phyloP scores from a whole-genome alignment of 1,139 yeast species.

The Nadsonia starkeyi-henricii region DNA sequence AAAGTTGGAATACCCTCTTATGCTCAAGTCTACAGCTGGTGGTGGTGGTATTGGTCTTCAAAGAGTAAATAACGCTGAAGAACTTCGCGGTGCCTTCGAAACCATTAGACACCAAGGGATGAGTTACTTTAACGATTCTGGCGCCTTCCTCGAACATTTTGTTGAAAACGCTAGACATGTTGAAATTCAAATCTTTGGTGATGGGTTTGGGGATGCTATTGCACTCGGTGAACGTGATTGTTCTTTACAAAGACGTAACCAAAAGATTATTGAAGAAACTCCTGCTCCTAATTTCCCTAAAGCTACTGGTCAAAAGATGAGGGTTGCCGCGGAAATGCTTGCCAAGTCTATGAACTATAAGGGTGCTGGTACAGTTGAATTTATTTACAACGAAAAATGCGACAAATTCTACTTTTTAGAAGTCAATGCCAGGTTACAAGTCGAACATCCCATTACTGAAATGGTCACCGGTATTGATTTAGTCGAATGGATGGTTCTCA shows the following conservation, averaged over 20 bases:
- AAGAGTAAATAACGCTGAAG: constrained; percentile 70
- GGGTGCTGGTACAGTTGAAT: constrained; percentile 96
- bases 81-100: constrained; percentile 69
- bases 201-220: constrained; percentile 81
- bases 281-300: constrained; percentile 93
- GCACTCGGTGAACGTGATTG: constrained; percentile 97
- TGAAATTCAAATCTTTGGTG: constrained; percentile 93
- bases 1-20: constrained; percentile 71
- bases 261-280: constrained; percentile 90
- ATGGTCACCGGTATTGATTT: constrained; percentile 86
- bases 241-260: constrained; percentile 92
- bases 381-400: constrained; percentile 70
- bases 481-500: constrained; percentile 90
- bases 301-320: constrained; percentile 57
- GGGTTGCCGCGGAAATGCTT: constrained; percentile 71
- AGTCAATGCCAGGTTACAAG: constrained; percentile 93
- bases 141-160: constrained; percentile 86
- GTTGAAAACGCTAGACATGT: constrained; percentile 93
- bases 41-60: constrained; percentile 98
- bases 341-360: constrained; percentile 74
- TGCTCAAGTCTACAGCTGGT: constrained; percentile 97
- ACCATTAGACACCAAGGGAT: constrained; percentile 90
- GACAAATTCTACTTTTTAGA: constrained; percentile 90
- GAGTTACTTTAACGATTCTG: constrained; percentile 86
- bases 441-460: constrained; percentile 95